phyloP scores from a whole-genome alignment of 2,329 filamentous ascomycete genomes.

The Incumbomyces delicatus region DNA sequence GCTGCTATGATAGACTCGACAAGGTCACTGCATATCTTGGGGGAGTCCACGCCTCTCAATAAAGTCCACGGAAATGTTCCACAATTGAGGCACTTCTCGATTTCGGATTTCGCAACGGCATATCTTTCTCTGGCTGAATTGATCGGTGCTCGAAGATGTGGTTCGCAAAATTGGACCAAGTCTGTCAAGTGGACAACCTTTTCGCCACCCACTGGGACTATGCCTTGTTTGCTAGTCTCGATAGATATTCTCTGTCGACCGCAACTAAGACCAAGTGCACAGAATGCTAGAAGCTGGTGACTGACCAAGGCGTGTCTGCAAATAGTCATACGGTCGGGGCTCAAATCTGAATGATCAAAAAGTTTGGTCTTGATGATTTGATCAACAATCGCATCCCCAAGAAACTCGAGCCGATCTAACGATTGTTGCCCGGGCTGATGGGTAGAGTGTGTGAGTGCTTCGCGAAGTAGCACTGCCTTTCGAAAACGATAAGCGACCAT shows the following conservation, averaged over 20 bases:
- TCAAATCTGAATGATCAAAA: conserved; percentile 37
- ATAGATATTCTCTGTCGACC: not conserved
- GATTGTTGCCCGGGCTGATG: conserved; percentile 8
- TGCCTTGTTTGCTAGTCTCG: not conserved
- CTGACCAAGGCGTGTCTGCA: conserved; percentile 71
- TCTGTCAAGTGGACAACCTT: conserved; percentile 12
- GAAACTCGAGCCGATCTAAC: conserved; percentile 73
- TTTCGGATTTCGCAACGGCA: conserved; percentile 35
- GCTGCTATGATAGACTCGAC: conserved; percentile 74
- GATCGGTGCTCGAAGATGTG: conserved; percentile 2
- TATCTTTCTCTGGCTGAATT: conserved; percentile 27
- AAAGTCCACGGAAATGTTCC: conserved; percentile 63
- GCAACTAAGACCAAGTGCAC: conserved; percentile 45
- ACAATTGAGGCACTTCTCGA: conserved; percentile 44
- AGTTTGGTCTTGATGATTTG: conserved; percentile 59
- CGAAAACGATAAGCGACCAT: conserved; percentile 64
- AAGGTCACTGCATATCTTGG: conserved; percentile 76
- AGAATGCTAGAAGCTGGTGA: conserved; percentile 66
- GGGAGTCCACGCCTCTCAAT: conserved; percentile 54
- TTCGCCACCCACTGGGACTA: not conserved
- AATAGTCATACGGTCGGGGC: conserved; percentile 58
- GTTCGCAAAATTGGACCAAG: conserved; percentile 10
- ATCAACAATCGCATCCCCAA: conserved; percentile 81
- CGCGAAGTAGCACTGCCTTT: conserved; percentile 58
- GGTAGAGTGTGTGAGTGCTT: conserved; percentile 65